These are phyloP conservation scores for Dalbergia cultrata DNA, from an alignment of 306 rosid species.

Conservation along the genomic window DNA sequence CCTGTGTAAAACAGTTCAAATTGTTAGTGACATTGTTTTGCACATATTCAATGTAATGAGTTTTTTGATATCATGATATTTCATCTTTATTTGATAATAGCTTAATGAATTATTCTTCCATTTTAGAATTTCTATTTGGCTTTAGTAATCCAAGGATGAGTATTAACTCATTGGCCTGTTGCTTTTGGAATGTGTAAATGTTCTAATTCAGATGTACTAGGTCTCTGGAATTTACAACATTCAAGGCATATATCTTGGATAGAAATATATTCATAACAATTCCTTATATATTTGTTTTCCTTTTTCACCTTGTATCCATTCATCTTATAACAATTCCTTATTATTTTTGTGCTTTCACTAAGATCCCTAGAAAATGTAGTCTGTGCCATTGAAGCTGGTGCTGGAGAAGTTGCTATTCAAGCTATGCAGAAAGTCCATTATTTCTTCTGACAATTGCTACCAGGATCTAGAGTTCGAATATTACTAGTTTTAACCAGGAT, in stretches of 20 bases:
- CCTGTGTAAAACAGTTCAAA: slow-evolving; percentile 21
- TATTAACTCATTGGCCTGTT: neutral
- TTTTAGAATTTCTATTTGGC: slow-evolving; percentile 10
- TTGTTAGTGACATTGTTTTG: neutral
- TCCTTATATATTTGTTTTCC: slow-evolving; percentile 8
- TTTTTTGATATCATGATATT: slow-evolving; percentile 33
- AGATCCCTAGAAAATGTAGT: slow-evolving; percentile 90
- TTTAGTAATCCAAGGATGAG: slow-evolving; percentile 21
- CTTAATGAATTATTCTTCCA: slow-evolving; percentile 1
- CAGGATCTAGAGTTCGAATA: too few species aligned
- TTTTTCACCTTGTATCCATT: slow-evolving; percentile 11
- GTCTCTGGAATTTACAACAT: slow-evolving; percentile 1
- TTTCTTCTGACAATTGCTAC: too few species aligned
- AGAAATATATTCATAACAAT: neutral
- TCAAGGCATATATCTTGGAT: slow-evolving; percentile 2
- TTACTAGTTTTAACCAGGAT: too few species aligned
- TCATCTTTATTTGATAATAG: slow-evolving; percentile 3
- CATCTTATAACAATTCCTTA: slow-evolving; percentile 30
- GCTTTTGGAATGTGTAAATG: slow-evolving; percentile 5
- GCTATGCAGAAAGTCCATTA: slow-evolving; percentile 89
- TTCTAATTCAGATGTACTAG: slow-evolving; percentile 23
- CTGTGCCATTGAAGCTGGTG: slow-evolving; percentile 92
- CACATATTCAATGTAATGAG: neutral
- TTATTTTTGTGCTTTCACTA: slow-evolving; percentile 75
- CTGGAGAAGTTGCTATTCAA: slow-evolving; percentile 91